phyloP scores from a whole-genome alignment of 306 rosid genomes.

The Prunus fruticosa region DNA sequence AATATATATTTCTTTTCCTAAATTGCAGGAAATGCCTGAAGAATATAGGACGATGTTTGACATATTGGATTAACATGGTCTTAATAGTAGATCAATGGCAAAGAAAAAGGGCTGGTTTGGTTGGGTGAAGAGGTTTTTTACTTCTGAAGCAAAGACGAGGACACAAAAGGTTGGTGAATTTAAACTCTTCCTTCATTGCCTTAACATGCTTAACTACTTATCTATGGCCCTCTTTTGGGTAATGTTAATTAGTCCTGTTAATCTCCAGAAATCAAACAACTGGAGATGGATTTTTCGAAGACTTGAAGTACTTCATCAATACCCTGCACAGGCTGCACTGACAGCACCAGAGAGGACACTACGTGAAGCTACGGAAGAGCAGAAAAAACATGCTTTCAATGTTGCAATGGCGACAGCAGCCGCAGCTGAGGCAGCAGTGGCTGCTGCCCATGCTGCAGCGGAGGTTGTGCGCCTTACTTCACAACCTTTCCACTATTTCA shows the following conservation, averaged over 20 bases:
- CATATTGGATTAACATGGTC: constrained; percentile 27
- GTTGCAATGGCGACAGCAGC: constrained; percentile 84
- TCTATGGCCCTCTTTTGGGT: not conserved
- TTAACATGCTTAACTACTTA: not conserved
- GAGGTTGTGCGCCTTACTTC: constrained; percentile 80
- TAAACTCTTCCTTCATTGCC: not conserved
- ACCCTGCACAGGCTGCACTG: constrained; percentile 43
- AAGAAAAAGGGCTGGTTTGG: constrained; percentile 69
- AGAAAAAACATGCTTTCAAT: constrained; percentile 70
- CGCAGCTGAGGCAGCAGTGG: constrained; percentile 87
- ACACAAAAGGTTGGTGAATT: constrained; percentile 30
- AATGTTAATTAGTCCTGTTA: not conserved
- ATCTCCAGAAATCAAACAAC: constrained; percentile 46
- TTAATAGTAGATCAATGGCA: constrained; percentile 45
- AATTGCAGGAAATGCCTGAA: constrained; percentile 21
- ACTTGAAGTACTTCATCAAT: constrained; percentile 36
- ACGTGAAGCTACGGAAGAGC: constrained; percentile 63
- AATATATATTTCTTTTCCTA: not conserved
- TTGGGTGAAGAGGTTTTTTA: constrained; percentile 60
- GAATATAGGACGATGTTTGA: constrained; percentile 21
- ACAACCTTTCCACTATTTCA: constrained; percentile 24
- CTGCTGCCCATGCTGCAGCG: constrained; percentile 87
- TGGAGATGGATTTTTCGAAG: constrained; percentile 59
- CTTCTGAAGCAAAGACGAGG: constrained; percentile 47
- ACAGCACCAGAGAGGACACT: constrained; percentile 47